Conservation (phyloP, 805 yeast genomes). For the Monosporozyma siamensis region DNA sequence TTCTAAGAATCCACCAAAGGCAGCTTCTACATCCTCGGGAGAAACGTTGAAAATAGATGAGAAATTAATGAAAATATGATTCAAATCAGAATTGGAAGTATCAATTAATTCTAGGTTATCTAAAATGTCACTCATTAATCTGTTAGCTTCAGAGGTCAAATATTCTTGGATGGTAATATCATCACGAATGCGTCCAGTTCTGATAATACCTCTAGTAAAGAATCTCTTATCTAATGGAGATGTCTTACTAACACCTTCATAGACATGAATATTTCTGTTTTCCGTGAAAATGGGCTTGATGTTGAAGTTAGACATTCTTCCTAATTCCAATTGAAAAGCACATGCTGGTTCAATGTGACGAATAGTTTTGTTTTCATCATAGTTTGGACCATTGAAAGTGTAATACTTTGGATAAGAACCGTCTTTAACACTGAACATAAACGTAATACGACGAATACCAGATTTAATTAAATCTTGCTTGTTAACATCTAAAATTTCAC, state of each 20-base stretch:
- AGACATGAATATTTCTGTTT: slow-evolving; percentile 94
- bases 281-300: slow-evolving; percentile 92
- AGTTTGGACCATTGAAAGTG: slow-evolving; percentile 86
- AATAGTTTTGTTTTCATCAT: slow-evolving; percentile 79
- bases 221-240: slow-evolving; percentile 89
- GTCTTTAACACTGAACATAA: slow-evolving; percentile 71
- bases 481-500: slow-evolving; percentile 55
- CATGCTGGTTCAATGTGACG: slow-evolving; percentile 98
- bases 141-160: slow-evolving; percentile 89
- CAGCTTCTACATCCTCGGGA: slow-evolving; percentile 94
- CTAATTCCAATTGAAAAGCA: slow-evolving; percentile 93
- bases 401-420: slow-evolving; percentile 92
- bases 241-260: slow-evolving; percentile 91
- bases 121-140: slow-evolving; percentile 90
- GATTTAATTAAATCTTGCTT: slow-evolving; percentile 61
- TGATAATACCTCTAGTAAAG: slow-evolving; percentile 93
- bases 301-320: slow-evolving; percentile 88
- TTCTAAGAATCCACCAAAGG: slow-evolving; percentile 95
- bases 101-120: slow-evolving; percentile 93
- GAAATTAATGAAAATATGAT: slow-evolving; percentile 94
- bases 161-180: slow-evolving; percentile 90
- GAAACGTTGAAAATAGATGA: slow-evolving; percentile 90
- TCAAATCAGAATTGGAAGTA: slow-evolving; percentile 88
- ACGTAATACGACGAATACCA: slow-evolving; percentile 85
- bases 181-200: slow-evolving; percentile 91